A percentile compares a stretch with the other conserved stretches of the same genome.
Evolutionary conservation across 129 eudicot species (phyloP).

Genomic region (Helianthus tuberosus): DNA sequence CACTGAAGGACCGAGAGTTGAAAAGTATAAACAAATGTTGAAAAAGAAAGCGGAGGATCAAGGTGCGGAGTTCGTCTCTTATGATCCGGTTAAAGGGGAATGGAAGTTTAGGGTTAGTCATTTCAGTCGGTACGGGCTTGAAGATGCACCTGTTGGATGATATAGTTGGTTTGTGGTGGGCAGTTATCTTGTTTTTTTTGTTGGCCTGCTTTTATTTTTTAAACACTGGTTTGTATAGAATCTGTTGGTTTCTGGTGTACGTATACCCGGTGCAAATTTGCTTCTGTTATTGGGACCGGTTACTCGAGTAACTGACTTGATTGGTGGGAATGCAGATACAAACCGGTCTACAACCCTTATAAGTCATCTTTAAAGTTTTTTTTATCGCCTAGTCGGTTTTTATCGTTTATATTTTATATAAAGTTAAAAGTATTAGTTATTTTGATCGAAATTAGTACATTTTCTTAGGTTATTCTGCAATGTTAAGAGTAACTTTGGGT

Average conservation of each 20-base stretch:
- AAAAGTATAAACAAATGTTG: slow-evolving; percentile 82
- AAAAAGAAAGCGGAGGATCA: slow-evolving; percentile 85
- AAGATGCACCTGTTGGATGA: slow-evolving; percentile 25
- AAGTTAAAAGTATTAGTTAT: too few relatives aligned
- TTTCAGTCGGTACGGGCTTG: slow-evolving; percentile 70
- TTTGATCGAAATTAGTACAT: too few relatives aligned
- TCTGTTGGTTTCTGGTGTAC: slow-evolving; percentile 10
- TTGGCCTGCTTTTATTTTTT: slow-evolving; percentile 7
- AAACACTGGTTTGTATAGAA: slow-evolving; percentile 23
- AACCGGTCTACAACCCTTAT: too few relatives aligned
- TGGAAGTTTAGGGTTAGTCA: slow-evolving; percentile 90
- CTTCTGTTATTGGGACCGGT: background rate
- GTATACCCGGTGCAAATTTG: background rate
- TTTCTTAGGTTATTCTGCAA: too few relatives aligned
- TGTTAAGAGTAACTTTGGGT: too few relatives aligned
- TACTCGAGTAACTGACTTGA: too few relatives aligned
- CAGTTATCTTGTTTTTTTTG: background rate
- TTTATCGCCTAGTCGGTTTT: too few relatives aligned
- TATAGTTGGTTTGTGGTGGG: slow-evolving; percentile 22
- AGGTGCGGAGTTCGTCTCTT: slow-evolving; percentile 91
- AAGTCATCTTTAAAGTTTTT: too few relatives aligned
- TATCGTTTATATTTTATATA: too few relatives aligned
- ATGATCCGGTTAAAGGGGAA: slow-evolving; percentile 84
- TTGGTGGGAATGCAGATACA: too few relatives aligned
- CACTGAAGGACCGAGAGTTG: slow-evolving; percentile 76